Conservation (phyloP, 352 stramenopile genomes). For the Globisporangium megalacanthum region DNA sequence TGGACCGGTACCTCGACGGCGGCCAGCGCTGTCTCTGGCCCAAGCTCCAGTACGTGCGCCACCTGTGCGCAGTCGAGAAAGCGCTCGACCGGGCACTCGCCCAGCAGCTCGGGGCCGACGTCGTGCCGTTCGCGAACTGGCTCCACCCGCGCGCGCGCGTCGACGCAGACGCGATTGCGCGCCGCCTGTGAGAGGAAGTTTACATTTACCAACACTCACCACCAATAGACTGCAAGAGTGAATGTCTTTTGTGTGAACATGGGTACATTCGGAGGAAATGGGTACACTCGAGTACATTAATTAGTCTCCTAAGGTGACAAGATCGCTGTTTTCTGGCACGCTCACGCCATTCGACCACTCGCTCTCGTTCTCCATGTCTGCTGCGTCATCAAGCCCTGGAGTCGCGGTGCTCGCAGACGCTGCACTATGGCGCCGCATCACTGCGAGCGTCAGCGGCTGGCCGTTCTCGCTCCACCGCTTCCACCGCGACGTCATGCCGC, state of each 20-base stretch:
- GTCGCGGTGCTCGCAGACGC: slow-evolving; percentile 2
- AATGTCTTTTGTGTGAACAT: too few relatives aligned
- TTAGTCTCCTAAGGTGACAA: too few relatives aligned
- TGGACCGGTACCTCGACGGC: slow-evolving; percentile 69
- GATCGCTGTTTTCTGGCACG: too few relatives aligned
- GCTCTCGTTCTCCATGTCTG: too few relatives aligned
- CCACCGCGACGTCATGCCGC: background rate
- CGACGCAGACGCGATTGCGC: slow-evolving; percentile 5
- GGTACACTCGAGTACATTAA: too few relatives aligned
- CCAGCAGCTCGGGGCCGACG: slow-evolving; percentile 15
- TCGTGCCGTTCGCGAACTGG: slow-evolving; percentile 40
- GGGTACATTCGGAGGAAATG: too few relatives aligned
- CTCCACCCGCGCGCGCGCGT: slow-evolving; percentile 23
- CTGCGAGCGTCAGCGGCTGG: background rate
- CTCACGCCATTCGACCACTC: too few relatives aligned
- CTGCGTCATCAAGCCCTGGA: too few relatives aligned
- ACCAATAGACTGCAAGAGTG: too few relatives aligned
- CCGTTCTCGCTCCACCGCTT: background rate
- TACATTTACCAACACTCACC: too few relatives aligned
- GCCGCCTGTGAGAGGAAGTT: background rate
- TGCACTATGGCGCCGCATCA: slow-evolving; percentile 2
- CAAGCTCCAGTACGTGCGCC: slow-evolving; percentile 92
- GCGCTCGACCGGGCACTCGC: slow-evolving; percentile 37
- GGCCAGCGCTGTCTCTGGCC: slow-evolving; percentile 89
- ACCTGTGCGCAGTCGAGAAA: slow-evolving; percentile 91